Conservation (phyloP, 805 yeast species). For the Saturnispora dispora region DNA sequence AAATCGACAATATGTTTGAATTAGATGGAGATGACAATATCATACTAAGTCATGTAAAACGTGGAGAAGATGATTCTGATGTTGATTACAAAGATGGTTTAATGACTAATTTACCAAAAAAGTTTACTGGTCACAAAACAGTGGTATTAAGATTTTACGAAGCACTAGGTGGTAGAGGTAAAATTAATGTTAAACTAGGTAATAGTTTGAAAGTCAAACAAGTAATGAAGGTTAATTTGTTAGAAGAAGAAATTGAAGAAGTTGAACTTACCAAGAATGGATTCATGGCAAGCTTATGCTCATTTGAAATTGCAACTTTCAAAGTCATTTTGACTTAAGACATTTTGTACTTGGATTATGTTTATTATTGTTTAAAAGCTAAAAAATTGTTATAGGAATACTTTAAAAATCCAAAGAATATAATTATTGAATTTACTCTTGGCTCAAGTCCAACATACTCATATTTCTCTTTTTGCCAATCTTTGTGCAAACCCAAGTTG, state of each 20-base stretch:
- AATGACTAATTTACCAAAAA: slow-evolving; percentile 35
- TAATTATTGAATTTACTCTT: background rate
- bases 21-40: slow-evolving; percentile 47
- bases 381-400: background rate
- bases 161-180: slow-evolving; percentile 70
- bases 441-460: slow-evolving; percentile 34
- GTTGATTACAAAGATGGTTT: slow-evolving; percentile 30
- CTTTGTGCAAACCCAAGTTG: slow-evolving; percentile 79
- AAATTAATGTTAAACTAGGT: slow-evolving; percentile 40
- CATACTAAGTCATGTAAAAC: slow-evolving; percentile 67
- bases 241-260: slow-evolving; percentile 44
- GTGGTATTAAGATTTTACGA: slow-evolving; percentile 76
- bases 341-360: background rate
- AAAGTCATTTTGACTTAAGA: slow-evolving; percentile 33
- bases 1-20: slow-evolving; percentile 16
- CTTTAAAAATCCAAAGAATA: background rate
- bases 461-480: slow-evolving; percentile 34
- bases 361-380: background rate
- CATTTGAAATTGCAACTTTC: slow-evolving; percentile 71
- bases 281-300: slow-evolving; percentile 42
- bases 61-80: slow-evolving; percentile 76
- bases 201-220: slow-evolving; percentile 31
- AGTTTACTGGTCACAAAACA: slow-evolving; percentile 37
- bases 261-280: slow-evolving; percentile 22
- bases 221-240: slow-evolving; percentile 47